Conservation (phyloP, 2,329 filamentous ascomycete species). For the Arthrobotrys entomopaga region DNA sequence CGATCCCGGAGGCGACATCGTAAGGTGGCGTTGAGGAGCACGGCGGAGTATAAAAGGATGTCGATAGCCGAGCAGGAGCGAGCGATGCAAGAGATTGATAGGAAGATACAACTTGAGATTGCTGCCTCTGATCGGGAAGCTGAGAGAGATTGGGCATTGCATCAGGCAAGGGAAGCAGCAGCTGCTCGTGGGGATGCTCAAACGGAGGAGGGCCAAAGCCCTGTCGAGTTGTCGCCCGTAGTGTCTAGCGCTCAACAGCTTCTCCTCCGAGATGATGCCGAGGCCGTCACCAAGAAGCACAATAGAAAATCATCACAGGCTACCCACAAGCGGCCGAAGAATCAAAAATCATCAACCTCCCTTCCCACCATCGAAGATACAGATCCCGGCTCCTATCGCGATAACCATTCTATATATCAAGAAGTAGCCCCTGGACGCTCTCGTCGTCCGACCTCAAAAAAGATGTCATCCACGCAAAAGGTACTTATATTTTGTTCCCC, state of each 20-base stretch:
- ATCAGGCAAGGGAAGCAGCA: background rate
- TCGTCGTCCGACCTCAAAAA: no score
- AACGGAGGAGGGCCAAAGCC: slow-evolving; percentile 6
- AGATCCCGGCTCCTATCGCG: no score
- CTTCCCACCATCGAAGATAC: no score
- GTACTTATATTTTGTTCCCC: no score
- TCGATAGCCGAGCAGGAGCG: slow-evolving; percentile 1
- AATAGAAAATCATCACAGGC: no score
- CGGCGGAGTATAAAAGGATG: slow-evolving; percentile 5
- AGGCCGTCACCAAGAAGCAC: no score
- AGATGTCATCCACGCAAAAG: no score
- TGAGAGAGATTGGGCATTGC: slow-evolving; percentile 13
- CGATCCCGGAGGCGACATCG: slow-evolving; percentile 43
- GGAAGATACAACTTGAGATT: slow-evolving; percentile 27
- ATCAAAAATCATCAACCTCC: no score
- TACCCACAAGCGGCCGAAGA: no score
- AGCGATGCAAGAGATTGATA: slow-evolving; percentile 26
- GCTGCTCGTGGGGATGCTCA: background rate
- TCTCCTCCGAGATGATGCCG: no score
- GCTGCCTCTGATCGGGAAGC: slow-evolving; percentile 31
- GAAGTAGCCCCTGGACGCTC: no score
- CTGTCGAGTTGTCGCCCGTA: background rate
- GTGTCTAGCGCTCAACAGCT: background rate
- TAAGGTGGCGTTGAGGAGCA: slow-evolving; percentile 30
- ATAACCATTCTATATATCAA: no score